These are phyloP conservation scores for Fusarium transvaalense DNA, from an alignment of 2,329 filamentous ascomycete genomes.

Conservation along the genomic window DNA sequence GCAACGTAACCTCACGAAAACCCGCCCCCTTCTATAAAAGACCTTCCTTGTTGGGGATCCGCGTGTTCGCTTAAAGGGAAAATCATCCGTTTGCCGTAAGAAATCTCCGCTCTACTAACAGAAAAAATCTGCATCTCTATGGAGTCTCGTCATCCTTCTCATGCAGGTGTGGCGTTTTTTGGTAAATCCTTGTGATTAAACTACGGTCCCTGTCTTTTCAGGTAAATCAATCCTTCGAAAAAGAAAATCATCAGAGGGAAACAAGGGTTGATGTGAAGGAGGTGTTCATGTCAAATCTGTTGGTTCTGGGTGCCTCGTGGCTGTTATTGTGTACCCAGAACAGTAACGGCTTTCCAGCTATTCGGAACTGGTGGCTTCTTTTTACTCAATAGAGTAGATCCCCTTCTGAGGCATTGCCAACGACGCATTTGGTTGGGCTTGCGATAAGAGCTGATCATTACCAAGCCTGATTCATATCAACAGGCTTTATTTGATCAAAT, in stretches of 20 bases:
- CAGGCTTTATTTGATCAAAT: too few species aligned
- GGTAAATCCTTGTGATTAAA: not conserved
- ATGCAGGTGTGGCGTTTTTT: not conserved
- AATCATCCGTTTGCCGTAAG: conserved; percentile 1
- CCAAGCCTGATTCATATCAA: not conserved
- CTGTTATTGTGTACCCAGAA: not conserved
- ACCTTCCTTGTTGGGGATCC: not conserved
- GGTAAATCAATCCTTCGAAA: not conserved
- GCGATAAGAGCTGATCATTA: not conserved
- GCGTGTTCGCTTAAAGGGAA: not conserved
- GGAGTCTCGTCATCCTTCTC: not conserved
- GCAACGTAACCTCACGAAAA: not conserved
- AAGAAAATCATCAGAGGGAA: not conserved
- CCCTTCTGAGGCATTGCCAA: not conserved
- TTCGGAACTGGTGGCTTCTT: not conserved
- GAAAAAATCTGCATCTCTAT: not conserved
- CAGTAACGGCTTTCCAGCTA: not conserved
- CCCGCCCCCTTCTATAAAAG: not conserved
- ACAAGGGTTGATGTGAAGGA: not conserved
- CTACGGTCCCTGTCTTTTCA: not conserved
- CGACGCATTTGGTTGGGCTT: not conserved
- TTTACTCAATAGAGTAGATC: not conserved
- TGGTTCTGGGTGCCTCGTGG: not conserved
- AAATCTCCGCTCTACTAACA: not conserved
- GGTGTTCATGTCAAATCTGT: not conserved